Conservation (phyloP, 2,329 filamentous ascomycete genomes). For the Chalara sp. region DNA sequence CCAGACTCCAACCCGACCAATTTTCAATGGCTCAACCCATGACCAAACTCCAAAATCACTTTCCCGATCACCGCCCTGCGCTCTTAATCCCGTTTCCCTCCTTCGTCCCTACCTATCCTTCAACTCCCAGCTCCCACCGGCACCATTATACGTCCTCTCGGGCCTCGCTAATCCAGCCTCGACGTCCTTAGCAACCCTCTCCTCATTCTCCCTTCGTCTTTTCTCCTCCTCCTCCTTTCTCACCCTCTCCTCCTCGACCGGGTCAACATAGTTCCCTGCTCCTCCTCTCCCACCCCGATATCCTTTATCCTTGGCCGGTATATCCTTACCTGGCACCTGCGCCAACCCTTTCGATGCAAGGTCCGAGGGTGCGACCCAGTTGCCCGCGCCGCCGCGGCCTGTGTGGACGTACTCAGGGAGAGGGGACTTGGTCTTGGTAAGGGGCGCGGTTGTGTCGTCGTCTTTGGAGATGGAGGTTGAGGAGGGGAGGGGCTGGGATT, state of each 20-base stretch:
- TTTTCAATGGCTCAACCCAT: too few relatives aligned
- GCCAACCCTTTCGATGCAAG: not conserved
- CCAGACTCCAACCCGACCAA: too few relatives aligned
- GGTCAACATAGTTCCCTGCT: conserved; percentile 46
- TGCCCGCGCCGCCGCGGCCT: conserved; percentile 57
- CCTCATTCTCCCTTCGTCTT: conserved; percentile 34
- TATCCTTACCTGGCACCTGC: not conserved
- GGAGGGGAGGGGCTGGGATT: conserved; percentile 19
- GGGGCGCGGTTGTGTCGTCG: conserved; percentile 12
- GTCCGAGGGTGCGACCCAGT: conserved; percentile 36
- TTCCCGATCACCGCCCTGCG: too few relatives aligned
- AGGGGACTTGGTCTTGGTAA: conserved; percentile 16
- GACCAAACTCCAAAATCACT: too few relatives aligned
- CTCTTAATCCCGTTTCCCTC: too few relatives aligned
- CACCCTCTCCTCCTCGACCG: conserved; percentile 16
- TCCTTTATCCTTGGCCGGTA: conserved; percentile 3
- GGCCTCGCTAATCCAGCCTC: conserved; percentile 41
- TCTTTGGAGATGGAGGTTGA: conserved; percentile 6
- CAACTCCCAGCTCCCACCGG: conserved; percentile 9
- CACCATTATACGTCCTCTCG: conserved; percentile 33
- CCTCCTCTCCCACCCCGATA: conserved; percentile 42
- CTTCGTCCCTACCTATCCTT: not conserved
- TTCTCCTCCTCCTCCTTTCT: conserved; percentile 26
- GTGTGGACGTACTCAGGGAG: conserved; percentile 30
- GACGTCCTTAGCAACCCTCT: conserved; percentile 37